Evolutionary conservation across 2,329 filamentous ascomycete genomes (phyloP), one percentile per base, ranked within the genome.

Genomic region (Clonostachys solani): DNA sequence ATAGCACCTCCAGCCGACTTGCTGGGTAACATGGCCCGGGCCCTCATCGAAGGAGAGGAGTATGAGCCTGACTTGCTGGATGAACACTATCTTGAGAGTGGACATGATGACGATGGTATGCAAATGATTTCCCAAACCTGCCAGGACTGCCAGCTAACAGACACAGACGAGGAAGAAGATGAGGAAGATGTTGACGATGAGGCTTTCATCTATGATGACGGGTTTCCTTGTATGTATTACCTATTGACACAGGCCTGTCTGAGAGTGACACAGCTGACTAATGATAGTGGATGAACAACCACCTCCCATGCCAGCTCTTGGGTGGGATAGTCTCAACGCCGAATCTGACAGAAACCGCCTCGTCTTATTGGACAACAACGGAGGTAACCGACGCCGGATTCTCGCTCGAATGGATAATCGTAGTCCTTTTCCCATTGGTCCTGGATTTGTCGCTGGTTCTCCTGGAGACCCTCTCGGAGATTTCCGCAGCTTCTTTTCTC

Each of bases 101-200:
- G 68, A 43, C 74, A 74, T 50, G 84, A 87, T 47, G 86, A 87
- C 50, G 83, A 75, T 40, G 12, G 17, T 17, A 19, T 43, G n/a
- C 10, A 8, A n/a, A 19, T 13, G 17, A 19, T 29, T 16, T 13
- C 19, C 12, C 23, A 19, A 33, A 43, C n/a, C 10, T 23, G 17
- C n/a, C 29, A 33, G 10, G 19, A 29, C 13, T 42, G 37, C 17
- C 33, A 37, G 43, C 54, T 60, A 52, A 63, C 55, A 62, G 44
- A 57, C 10, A 17, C 18, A 41, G 65, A 74, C 45, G 77, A 79
- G 6, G 78, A 81, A 5, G 88, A 90, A 42, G 84, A 87, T 16
- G 86, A 87, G 38, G 84, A 85, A 40, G 81, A 85, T 18, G 78
- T 87, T 54, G 84, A 84, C 41, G 86, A 89, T 44, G 80, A 82